phyloP scores from a whole-genome alignment of 2,329 filamentous ascomycete species.

The Trichoderma gracile region DNA sequence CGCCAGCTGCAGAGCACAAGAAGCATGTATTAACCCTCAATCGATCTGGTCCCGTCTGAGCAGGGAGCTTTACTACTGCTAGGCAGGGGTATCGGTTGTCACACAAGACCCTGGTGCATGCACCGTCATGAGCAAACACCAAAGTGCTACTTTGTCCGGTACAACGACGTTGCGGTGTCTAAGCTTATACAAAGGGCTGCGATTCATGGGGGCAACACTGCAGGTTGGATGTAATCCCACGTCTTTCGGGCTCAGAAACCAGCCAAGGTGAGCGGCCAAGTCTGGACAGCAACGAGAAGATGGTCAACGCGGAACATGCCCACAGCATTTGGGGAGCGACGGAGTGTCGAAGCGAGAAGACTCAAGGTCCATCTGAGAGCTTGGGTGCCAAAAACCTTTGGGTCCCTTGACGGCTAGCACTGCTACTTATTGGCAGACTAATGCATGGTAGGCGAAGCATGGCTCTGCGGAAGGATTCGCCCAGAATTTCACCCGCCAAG shows the following conservation, averaged over 20 bases:
- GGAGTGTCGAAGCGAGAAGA: background rate
- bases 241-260: background rate
- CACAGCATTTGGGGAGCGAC: background rate
- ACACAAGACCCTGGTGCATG: background rate
- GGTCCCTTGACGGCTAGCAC: background rate
- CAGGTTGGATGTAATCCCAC: background rate
- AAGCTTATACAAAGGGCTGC: too few species aligned
- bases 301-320: background rate
- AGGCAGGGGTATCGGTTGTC: background rate
- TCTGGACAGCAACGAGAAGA: background rate
- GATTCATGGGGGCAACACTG: background rate
- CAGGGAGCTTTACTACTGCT: constrained; percentile 1
- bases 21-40: background rate
- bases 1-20: background rate
- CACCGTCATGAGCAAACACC: background rate
- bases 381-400: background rate
- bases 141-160: too few species aligned
- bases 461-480: background rate
- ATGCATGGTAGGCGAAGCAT: background rate
- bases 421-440: background rate
- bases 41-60: background rate
- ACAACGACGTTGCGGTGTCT: too few species aligned
- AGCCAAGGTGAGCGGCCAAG: background rate
- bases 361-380: background rate
- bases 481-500: background rate